Percentiles rank a stretch among this genome's conserved stretches.
Conservation (phyloP, 1,284 basidiomycete species). For the Boletus smithii region DNA sequence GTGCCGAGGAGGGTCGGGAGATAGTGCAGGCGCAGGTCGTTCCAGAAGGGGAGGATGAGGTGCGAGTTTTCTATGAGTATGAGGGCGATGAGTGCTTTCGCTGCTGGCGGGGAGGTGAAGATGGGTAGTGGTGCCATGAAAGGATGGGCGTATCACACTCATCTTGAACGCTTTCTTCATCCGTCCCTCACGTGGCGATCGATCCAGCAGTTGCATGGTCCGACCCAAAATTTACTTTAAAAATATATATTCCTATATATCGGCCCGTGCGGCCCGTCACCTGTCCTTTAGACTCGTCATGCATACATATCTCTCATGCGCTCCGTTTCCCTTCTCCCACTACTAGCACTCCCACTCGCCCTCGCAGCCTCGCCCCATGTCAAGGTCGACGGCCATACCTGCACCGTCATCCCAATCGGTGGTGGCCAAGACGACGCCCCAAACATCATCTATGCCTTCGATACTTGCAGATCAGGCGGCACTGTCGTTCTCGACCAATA, state of each 20-base stretch:
- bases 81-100: constrained; percentile 46
- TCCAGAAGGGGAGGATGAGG: constrained; percentile 49
- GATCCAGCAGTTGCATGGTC: too few relatives aligned
- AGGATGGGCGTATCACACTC: too few relatives aligned
- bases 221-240: too few relatives aligned
- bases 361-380: constrained; percentile 1
- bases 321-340: not conserved
- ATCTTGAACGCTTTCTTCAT: not conserved
- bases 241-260: too few relatives aligned
- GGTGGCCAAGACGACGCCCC: constrained; percentile 35
- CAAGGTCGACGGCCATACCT: constrained; percentile 16
- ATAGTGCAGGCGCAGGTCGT: constrained; percentile 52
- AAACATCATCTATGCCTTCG: constrained; percentile 27
- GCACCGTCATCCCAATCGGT: constrained; percentile 34
- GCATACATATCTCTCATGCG: not conserved
- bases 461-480: constrained; percentile 30
- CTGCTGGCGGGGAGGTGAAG: constrained; percentile 37
- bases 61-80: constrained; percentile 63
- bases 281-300: too few relatives aligned
- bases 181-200: too few relatives aligned
- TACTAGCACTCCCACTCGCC: constrained; percentile 3
- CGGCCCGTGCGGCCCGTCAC: too few relatives aligned
- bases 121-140: constrained; percentile 23
- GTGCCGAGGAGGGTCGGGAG: constrained; percentile 48
- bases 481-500: constrained; percentile 35